Base-by-base conservation (phyloP, 768 basidiomycete species). In the Pleurotus citrinopileatus region DNA sequence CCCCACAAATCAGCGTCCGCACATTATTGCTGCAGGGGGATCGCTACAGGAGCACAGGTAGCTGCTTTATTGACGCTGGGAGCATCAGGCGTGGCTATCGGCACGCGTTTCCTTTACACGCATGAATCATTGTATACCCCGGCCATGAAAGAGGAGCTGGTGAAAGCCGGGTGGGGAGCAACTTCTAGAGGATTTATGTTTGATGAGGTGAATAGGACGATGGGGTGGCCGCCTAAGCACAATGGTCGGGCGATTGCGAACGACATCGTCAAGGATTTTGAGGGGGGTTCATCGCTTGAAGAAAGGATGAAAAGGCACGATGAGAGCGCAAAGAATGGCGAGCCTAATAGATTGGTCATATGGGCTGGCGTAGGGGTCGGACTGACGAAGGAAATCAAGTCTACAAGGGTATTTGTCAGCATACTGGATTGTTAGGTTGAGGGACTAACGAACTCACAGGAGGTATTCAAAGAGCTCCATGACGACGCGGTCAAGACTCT, bases 81-180 rank as follows among this genome's bases (percentile, higher is more conserved):
- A 26, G 83, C 78, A 1, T 63, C 75, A 3, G 86, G 81, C 2
- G 80, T 70, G 3, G 79, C 77, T 2, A 59, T 80, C 4, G 86
- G 86, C 22, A 86, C 86, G 0, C 77, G 83, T 0, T 80, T 86
- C 63, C 63, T 81, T 48, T 72, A 77, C 63, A 81, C 84, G 0
- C 66, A 67, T 20, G 83, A 85, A 59, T 69, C 77, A 40, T 47
- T 63, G 54, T 48, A 67, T 53, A 50, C 54, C 7, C 25, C 42
- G 1, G 60, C 38, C 5, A 61, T 59, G 59, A 71, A 67, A 42
- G 60, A 57, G 3, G 61, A 63, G 6, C 47, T 71, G 1, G 37
- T 65, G 2, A 54, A 59, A 13, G 67, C 68, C 2, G 63, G 56
- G 1, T 56, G 62, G 22, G 60, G 63, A 26, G 55, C 65, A n/a